These are phyloP conservation scores for Chlorella sp. DNA, from an alignment of 139 green algal species.

Conservation along the genomic window DNA sequence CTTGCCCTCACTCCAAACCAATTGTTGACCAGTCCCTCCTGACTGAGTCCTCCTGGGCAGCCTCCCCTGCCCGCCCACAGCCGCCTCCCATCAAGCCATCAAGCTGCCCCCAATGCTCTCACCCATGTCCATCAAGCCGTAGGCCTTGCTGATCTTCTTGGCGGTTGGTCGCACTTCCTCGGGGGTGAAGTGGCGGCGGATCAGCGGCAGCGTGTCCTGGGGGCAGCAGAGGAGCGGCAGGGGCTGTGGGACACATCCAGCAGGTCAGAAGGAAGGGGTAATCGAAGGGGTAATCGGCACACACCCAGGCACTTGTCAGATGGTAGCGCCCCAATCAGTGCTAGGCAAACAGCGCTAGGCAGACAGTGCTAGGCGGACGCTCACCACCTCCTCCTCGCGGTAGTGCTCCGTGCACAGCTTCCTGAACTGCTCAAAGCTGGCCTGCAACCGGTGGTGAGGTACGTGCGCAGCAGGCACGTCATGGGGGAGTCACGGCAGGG, in stretches of 20 bases:
- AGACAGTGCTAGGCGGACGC: not conserved
- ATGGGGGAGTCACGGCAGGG: too few relatives aligned
- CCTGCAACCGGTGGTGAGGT: too few relatives aligned
- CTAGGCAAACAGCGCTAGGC: too few relatives aligned
- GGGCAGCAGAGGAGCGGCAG: too few relatives aligned
- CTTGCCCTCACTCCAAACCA: too few relatives aligned
- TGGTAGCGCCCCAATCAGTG: too few relatives aligned
- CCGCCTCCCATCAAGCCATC: not conserved
- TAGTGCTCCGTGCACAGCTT: conserved; percentile 49
- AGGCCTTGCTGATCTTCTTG: conserved; percentile 5
- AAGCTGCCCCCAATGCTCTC: not conserved
- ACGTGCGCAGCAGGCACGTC: too few relatives aligned
- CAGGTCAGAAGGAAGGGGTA: too few relatives aligned
- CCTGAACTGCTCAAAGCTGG: conserved; percentile 36
- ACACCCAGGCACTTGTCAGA: too few relatives aligned
- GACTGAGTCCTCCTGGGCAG: not conserved
- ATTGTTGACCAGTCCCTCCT: too few relatives aligned
- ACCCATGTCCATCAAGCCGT: conserved; percentile 14
- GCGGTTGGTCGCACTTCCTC: not conserved
- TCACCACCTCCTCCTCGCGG: conserved; percentile 18
- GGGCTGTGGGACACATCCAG: too few relatives aligned
- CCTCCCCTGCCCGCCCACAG: not conserved
- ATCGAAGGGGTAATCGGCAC: too few relatives aligned
- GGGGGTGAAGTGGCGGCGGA: conserved; percentile 16
- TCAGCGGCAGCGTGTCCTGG: conserved; percentile 8